Percentiles rank a stretch among this genome's conserved stretches.
phyloP scores from a whole-genome alignment of 140 eudicot species.

The Stevia rebaudiana region DNA sequence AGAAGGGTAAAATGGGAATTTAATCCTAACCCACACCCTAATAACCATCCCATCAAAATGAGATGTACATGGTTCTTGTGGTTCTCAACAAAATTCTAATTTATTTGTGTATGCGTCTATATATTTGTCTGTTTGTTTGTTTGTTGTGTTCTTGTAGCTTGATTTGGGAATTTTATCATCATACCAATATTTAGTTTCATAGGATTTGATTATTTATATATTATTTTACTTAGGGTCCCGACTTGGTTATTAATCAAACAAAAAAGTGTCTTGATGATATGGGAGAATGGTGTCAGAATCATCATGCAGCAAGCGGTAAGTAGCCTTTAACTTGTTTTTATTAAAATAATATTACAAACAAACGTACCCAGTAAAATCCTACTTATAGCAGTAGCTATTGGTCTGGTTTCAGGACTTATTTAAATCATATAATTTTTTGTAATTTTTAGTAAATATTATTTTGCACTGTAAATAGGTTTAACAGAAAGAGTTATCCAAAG shows the following conservation, averaged over 20 bases:
- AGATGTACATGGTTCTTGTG: too few relatives aligned
- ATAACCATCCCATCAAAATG: too few relatives aligned
- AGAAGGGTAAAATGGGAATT: too few relatives aligned
- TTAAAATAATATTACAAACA: too few relatives aligned
- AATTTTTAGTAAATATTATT: not conserved
- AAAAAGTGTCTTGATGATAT: slow-evolving; percentile 77
- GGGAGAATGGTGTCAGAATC: slow-evolving; percentile 96
- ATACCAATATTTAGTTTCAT: not conserved
- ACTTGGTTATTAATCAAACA: slow-evolving; percentile 81
- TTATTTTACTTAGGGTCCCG: slow-evolving; percentile 66
- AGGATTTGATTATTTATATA: not conserved
- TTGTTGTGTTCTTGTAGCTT: not conserved
- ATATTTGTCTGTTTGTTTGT: not conserved
- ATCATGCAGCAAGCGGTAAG: slow-evolving; percentile 93
- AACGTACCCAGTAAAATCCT: too few relatives aligned
- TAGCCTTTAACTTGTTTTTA: not conserved
- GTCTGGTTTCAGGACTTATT: not conserved
- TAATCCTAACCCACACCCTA: too few relatives aligned
- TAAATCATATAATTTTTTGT: not conserved
- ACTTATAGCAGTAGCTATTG: too few relatives aligned
- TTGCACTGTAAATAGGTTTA: slow-evolving; percentile 46
- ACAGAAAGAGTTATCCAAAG: slow-evolving; percentile 77
- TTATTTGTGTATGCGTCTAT: not conserved
- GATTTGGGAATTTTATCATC: not conserved
- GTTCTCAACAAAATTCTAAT: too few relatives aligned